Base-by-base conservation (phyloP, 345 rosid genomes). In the Carallia brachiata region DNA sequence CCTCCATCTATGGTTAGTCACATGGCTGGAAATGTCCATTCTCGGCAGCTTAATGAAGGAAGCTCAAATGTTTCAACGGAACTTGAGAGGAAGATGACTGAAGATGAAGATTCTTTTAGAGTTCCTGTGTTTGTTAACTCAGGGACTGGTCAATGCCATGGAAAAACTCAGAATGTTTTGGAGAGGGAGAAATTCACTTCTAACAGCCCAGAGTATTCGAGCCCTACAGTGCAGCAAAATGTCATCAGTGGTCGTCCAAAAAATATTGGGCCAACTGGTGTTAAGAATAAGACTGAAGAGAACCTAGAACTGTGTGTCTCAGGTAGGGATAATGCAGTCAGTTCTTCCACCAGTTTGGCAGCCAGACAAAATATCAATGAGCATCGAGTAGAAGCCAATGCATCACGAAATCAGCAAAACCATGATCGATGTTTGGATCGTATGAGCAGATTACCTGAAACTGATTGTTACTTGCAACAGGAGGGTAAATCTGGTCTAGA, bases 101-200 rank as follows among this genome's bases (percentile, higher is more conserved):
- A 84, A 55, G 90, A 88, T 74, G 97, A 87, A 71, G 97, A 87
- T 65, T 96, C 89, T 77, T 93, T 85, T 48, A 78, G 70, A 18
- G 98, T 93, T 79, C 92, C 97, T 4, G 88, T 89, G 32, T 89
- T 67, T 75, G 62, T 79, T 62, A 85, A 77, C 44, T 79, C 90
- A 0, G 83, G 74, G 75, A 64, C 17, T 7, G 80, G 39, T 56
- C 86, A 74, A 63, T 61, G 12, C 40, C 65, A 37, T 61, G 39
- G 44, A 16, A 84, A 70, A 73, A 66, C 48, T 60, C 80, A 72
- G 70, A 77, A 69, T 56, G 77, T 77, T 39, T 52, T 61, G 64
- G 78, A 78, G 60, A 64, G 30, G 54, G 86, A 75, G 69, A 83
- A 73, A 64, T 34, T 56, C n/a, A 10, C 69, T 36, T 70, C 80